Conservation (phyloP, 1,284 basidiomycete genomes). For the Irpex sp. region DNA sequence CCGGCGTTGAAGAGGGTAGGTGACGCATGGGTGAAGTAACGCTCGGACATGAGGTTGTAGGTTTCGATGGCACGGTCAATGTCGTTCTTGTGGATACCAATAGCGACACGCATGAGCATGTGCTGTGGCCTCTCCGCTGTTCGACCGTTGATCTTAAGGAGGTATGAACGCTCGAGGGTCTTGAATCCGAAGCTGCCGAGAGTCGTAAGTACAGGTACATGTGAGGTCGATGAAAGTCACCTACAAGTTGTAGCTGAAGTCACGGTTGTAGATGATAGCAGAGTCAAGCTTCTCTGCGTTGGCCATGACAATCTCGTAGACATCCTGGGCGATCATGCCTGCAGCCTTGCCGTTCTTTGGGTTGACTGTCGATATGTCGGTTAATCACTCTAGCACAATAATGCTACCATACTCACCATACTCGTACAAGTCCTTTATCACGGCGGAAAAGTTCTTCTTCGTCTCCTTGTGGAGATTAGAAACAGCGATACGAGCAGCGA, state of each 20-base stretch:
- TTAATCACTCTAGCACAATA: not conserved
- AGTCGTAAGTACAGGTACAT: slow-evolving; percentile 4
- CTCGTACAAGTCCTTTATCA: slow-evolving; percentile 87
- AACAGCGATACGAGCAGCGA: slow-evolving; percentile 97
- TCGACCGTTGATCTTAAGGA: slow-evolving; percentile 91
- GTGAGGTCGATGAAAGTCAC: slow-evolving; percentile 20
- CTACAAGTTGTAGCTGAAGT: slow-evolving; percentile 95
- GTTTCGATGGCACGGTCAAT: slow-evolving; percentile 91
- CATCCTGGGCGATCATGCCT: slow-evolving; percentile 91
- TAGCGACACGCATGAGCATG: slow-evolving; percentile 99
- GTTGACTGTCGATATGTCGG: slow-evolving; percentile 60
- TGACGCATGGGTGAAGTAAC: slow-evolving; percentile 97
- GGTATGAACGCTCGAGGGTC: slow-evolving; percentile 97
- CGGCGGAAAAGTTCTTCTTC: slow-evolving; percentile 93
- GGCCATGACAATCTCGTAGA: slow-evolving; percentile 80
- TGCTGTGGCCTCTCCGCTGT: slow-evolving; percentile 98
- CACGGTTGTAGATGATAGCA: slow-evolving; percentile 96
- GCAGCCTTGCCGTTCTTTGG: slow-evolving; percentile 90
- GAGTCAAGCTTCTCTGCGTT: slow-evolving; percentile 88
- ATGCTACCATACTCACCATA: slow-evolving; percentile 61
- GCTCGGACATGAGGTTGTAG: slow-evolving; percentile 93
- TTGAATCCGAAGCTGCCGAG: slow-evolving; percentile 94
- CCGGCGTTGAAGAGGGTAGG: slow-evolving; percentile 99
- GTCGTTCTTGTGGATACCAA: slow-evolving; percentile 93
- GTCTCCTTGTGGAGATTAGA: slow-evolving; percentile 99